phyloP scores from a whole-genome alignment of 352 stramenopile species.

The Detonula confervacea region DNA sequence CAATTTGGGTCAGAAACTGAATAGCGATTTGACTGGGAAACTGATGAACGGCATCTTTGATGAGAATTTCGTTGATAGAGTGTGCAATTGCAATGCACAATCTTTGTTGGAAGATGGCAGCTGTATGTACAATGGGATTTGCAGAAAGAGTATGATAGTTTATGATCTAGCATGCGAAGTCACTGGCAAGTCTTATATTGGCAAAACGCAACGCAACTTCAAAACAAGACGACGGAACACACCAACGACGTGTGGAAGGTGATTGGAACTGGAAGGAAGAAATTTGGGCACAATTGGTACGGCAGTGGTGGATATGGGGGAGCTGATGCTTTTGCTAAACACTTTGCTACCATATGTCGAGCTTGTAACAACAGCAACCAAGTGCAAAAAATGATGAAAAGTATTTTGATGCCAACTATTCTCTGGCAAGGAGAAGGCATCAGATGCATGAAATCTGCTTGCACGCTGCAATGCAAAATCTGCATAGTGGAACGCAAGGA shows the following conservation, averaged over 20 bases:
- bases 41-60: slow-evolving; percentile 26
- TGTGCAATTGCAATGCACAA: not conserved
- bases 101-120: not conserved
- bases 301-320: not conserved
- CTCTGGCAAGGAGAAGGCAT: slow-evolving; percentile 16
- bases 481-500: slow-evolving; percentile 26
- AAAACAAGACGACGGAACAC: not conserved
- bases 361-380: not conserved
- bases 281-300: slow-evolving; percentile 7
- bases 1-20: slow-evolving; percentile 37
- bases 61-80: not conserved
- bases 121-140: not conserved
- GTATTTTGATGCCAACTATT: not conserved
- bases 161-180: not conserved
- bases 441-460: slow-evolving; percentile 20
- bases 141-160: not conserved
- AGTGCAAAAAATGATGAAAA: not conserved
- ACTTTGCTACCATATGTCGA: not conserved
- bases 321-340: slow-evolving; percentile 3
- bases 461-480: slow-evolving; percentile 17
- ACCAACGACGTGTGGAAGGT: slow-evolving; percentile 16
- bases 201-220: slow-evolving; percentile 10
- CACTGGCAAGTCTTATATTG: not conserved
- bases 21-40: slow-evolving; percentile 31
- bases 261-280: not conserved